Base-by-base conservation (phyloP, 1,284 basidiomycete species). In the Tilletia indica region DNA sequence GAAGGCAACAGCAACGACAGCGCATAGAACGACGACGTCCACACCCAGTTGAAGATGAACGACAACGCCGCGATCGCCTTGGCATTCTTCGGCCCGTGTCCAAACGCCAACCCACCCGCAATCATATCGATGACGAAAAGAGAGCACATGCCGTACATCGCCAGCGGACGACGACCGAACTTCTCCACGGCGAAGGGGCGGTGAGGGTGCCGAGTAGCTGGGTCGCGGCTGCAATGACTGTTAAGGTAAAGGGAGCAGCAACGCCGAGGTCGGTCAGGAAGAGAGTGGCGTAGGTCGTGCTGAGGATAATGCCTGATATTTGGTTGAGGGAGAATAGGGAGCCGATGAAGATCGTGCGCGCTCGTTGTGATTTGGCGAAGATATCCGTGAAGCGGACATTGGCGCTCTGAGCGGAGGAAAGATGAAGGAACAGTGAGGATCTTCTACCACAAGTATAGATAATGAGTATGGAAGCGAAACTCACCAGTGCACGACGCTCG, bases 271-370 rank as follows among this genome's bases (percentile, higher is more conserved):
- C 76, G 21, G 75, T 75, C 25, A 80, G 72, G 63, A 80, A 80
- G 19, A 80, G 69, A 38, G 78, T 77, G 16, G 77, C 77, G 67
- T 77, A 80, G 4, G 78, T 80, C 21, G 78, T 80, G 56, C 74
- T 76, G 45, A 80, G 54, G 69, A 80, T 80, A 72, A 80, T 78
- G 31, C 78, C 78, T 42, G 77, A 78, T 68, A 75, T 70, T 71
- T 80, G 78, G 68, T 80, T 80, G 69, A 78, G 74, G 68, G 78
- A 75, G 69, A 80, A 80, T 69, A 80, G 74, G 31, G 76, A 77
- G 67, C 77, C 77, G 14, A 74, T 77, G 16, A 80, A 77, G 69
- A 80, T 68, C 61, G 78, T 80, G 12, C 77, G 76, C 69, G 71
- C 25, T 12, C 77, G 68, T 48, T 80, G 76, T 67, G 74, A 71